A percentile compares a stretch with the other conserved stretches of the same genome.
phyloP scores from a whole-genome alignment of 805 yeast species.

The Ogataea dorogensis region DNA sequence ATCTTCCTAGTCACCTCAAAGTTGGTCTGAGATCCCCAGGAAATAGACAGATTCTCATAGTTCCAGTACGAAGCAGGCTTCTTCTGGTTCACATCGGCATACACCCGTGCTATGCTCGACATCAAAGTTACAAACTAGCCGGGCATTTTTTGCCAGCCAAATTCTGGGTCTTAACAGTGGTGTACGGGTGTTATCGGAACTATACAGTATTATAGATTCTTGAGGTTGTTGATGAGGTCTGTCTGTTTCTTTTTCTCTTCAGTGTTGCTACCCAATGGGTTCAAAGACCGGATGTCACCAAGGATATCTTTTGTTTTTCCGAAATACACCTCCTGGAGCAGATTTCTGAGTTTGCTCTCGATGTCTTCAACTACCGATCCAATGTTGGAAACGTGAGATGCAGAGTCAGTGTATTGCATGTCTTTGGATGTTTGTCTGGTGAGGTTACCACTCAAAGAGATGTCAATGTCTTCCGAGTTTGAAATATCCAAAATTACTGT shows the following conservation, averaged over 20 bases:
- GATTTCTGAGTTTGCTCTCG: slow-evolving; percentile 81
- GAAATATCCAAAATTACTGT: slow-evolving; percentile 79
- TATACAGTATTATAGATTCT: slow-evolving; percentile 24
- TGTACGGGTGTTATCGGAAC: slow-evolving; percentile 1
- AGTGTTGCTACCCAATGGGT: slow-evolving; percentile 33
- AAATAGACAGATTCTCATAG: slow-evolving; percentile 64
- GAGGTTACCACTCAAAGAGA: slow-evolving; percentile 73
- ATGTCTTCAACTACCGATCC: slow-evolving; percentile 86
- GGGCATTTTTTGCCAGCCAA: slow-evolving; percentile 4
- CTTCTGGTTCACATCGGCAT: slow-evolving; percentile 67
- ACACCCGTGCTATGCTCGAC: slow-evolving; percentile 47
- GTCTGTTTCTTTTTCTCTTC: slow-evolving; percentile 41
- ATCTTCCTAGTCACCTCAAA: slow-evolving; percentile 77
- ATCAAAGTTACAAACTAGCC: slow-evolving; percentile 4
- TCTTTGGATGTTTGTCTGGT: slow-evolving; percentile 77
- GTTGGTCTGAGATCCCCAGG: slow-evolving; percentile 53
- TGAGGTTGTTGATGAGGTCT: slow-evolving; percentile 40
- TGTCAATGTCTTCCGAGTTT: slow-evolving; percentile 30
- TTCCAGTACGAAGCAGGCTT: slow-evolving; percentile 82
- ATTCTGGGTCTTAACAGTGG: not conserved
- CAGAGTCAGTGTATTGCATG: slow-evolving; percentile 45
- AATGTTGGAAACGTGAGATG: slow-evolving; percentile 78
- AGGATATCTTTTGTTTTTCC: slow-evolving; percentile 91
- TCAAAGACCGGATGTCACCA: slow-evolving; percentile 58
- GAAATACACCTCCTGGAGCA: slow-evolving; percentile 90